Evolutionary conservation across 306 rosid genomes (phyloP).

Genomic region (Pueraria montana): DNA sequence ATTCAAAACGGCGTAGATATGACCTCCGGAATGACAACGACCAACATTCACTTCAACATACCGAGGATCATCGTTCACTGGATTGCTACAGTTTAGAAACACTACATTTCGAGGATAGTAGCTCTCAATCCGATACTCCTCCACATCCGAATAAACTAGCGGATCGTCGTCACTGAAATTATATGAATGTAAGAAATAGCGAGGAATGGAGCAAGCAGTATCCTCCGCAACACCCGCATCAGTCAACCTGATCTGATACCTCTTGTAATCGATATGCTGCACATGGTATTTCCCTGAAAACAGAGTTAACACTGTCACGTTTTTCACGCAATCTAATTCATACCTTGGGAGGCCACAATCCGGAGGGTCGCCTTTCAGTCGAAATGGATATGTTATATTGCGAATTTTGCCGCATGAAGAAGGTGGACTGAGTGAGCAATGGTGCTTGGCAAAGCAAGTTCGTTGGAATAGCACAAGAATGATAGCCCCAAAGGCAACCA

Average conservation of each 20-base stretch:
- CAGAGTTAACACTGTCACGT: not conserved
- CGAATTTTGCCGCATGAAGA: slow-evolving; percentile 7
- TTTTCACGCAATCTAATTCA: not conserved
- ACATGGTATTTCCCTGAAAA: not conserved
- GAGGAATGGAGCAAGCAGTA: not conserved
- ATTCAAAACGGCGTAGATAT: no score
- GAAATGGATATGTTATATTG: not conserved
- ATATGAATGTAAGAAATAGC: not conserved
- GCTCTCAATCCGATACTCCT: no score
- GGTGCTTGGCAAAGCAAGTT: not conserved
- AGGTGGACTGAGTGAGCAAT: not conserved
- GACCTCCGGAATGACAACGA: not conserved
- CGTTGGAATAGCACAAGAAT: not conserved
- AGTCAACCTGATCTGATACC: not conserved
- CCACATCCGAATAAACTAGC: not conserved
- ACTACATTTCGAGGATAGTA: not conserved
- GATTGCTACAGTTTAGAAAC: not conserved
- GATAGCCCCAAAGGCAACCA: not conserved
- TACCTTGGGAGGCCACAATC: not conserved
- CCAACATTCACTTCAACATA: not conserved
- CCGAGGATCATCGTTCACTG: not conserved
- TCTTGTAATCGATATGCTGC: not conserved
- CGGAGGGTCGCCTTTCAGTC: not conserved
- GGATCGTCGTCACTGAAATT: not conserved
- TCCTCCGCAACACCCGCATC: no score